Evolutionary conservation across 495 filamentous ascomycete genomes (phyloP), one percentile per base, ranked within the genome.

Genomic region (Neurospora cerealis): DNA sequence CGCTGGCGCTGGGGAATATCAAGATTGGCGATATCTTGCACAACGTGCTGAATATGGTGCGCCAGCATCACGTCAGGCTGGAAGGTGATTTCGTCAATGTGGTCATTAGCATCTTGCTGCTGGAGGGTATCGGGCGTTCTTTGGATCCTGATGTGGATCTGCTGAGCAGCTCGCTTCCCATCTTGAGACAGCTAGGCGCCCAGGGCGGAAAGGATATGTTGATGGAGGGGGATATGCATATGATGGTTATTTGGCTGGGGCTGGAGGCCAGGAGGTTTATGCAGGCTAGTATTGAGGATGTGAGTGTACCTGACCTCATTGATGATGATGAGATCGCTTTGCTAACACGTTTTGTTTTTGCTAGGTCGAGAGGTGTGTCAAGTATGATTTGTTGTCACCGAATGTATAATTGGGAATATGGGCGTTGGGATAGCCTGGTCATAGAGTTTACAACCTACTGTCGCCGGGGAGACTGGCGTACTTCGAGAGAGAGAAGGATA

Each of bases 51-150:
- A 85, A 85, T 48, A 98, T 99, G 95, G 96, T 99, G 62, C 89
- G 96, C 38, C 84, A 85, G 19, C 95, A 99, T 79, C 96, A 99
- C 78, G 96, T 99, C 3, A 88, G 96, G 10, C 88, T 99, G 40
- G 96, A 98, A 78, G 96, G 96, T 3, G 96, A 99, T 79, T 99
- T 98, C 81, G 95, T 98, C 72, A 99, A 99, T 78, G 96, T 99
- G 3, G 95, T 99, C 21, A 92, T 99, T 71, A 95, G 92, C 40
- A 97, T 98, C 69, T 85, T 99, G 44, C 85, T 99, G 2, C 85
- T 99, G 2, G 96, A 99, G 79, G 96, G 96, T 0, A 98, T 99
- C 74, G 96, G 96, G 1, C 87, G 96, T 60, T 92, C 84, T 74
- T 85, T 99, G 40, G 89, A 99, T 80, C 96, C 96, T 0, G 84